Base-by-base conservation (phyloP, 352 stramenopile genomes). In the Lagenidium sp. region DNA sequence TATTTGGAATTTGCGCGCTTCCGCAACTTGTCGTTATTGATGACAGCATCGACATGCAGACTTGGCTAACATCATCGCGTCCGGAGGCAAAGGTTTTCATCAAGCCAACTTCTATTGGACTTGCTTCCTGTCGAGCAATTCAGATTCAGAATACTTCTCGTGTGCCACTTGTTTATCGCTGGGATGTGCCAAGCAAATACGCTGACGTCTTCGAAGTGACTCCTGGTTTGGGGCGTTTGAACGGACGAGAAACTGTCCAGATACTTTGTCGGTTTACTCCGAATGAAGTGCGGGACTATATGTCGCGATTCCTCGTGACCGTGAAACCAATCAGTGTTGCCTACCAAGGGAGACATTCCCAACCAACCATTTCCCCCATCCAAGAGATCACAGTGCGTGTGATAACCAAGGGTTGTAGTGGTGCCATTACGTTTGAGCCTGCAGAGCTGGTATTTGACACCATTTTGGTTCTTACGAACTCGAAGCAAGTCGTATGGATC, bases 161-260 rank as follows among this genome's bases (percentile, higher is more conserved):
- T 4, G 69, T 97, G 30, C 87, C 87, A 13, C 69, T 95, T 8
- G 77, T 94, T 26, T 95, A 80, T 53, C 64, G 67, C n/a, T 91
- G 73, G 64, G 64, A 85, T 5, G 36, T 95, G 3, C 81, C 84
- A 22, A 42, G 52, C 34, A 69, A 75, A 35, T 53, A 83, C 36
- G 41, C 80, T 11, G 55, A 57, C 31, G 59, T 85, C 1, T 89
- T 96, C 36, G 53, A 63, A 3, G 52, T 95, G 18, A 65, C 57
- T 0, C 84, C 85, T 0, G 69, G 74, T 22, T 60, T 89, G 15
- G 82, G 84, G 5, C 56, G 82, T 2, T 65, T 97, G 5, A 82
- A 85, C 24, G 88, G 88, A 1, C 81, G 91, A 42, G 86, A 96
- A 49, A 63, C 60, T 3, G 53, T 53, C 8, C 20, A 11, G 7